Evolutionary conservation across 2,329 filamentous ascomycete genomes (phyloP).

Genomic region (Acrodontium crateriforme): DNA sequence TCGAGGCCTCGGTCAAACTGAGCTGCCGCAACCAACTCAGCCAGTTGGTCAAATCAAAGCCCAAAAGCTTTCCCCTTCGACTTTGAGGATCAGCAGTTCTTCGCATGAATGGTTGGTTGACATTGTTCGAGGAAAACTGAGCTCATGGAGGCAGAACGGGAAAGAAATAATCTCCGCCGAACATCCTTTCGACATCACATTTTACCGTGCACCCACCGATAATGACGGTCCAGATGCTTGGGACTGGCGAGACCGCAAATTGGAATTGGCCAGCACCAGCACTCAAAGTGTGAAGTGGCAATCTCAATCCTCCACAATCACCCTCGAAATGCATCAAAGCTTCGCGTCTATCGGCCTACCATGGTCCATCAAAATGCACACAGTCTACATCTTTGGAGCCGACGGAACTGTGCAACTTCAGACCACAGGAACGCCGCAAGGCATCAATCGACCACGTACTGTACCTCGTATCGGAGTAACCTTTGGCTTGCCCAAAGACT

Average conservation of each 20-base stretch:
- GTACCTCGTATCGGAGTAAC: slow-evolving; percentile 50
- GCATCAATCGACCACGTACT: slow-evolving; percentile 36
- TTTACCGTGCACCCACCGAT: slow-evolving; percentile 53
- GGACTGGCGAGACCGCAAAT: slow-evolving; percentile 38
- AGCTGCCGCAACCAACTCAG: no score
- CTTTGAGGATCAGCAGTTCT: background rate
- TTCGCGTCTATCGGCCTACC: slow-evolving; percentile 44
- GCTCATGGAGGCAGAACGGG: slow-evolving; percentile 13
- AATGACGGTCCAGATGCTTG: slow-evolving; percentile 46
- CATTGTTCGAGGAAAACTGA: slow-evolving; percentile 9
- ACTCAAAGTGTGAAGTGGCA: slow-evolving; percentile 9
- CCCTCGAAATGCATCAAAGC: slow-evolving; percentile 10
- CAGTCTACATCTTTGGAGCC: slow-evolving; percentile 38
- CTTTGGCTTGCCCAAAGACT: slow-evolving; percentile 34
- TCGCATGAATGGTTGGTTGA: slow-evolving; percentile 11
- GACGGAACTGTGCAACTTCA: slow-evolving; percentile 34
- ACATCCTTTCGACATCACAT: slow-evolving; percentile 17
- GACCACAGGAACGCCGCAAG: slow-evolving; percentile 24
- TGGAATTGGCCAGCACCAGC: slow-evolving; percentile 10
- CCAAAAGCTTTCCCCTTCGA: slow-evolving; percentile 1
- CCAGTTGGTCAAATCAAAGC: slow-evolving; percentile 1
- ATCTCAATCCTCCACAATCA: slow-evolving; percentile 4
- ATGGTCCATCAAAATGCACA: slow-evolving; percentile 37
- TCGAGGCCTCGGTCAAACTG: slow-evolving; percentile 6
- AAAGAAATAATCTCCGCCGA: slow-evolving; percentile 8